A percentile compares a stretch with the other conserved stretches of the same genome.
Conservation (phyloP, 2,329 filamentous ascomycete species). For the Phoma sp. region DNA sequence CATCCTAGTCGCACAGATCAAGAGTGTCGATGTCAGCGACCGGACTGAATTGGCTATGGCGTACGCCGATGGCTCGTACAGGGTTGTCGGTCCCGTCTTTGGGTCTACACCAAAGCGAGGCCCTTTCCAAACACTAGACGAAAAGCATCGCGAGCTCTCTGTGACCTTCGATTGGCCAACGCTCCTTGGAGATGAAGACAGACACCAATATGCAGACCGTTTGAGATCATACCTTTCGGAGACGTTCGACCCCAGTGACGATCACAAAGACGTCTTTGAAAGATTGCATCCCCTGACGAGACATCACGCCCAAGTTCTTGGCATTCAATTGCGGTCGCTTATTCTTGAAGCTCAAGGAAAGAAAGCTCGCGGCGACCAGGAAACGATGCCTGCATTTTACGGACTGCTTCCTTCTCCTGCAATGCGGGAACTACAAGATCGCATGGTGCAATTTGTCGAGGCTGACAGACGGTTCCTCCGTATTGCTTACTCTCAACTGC, state of each 20-base stretch:
- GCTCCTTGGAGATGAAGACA: conserved; percentile 29
- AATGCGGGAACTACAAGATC: conserved; percentile 21
- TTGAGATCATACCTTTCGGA: conserved; percentile 23
- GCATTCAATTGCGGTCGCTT: conserved; percentile 21
- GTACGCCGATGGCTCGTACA: conserved; percentile 39
- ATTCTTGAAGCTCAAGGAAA: conserved; percentile 10
- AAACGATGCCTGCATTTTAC: conserved; percentile 29
- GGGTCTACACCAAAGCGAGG: not conserved
- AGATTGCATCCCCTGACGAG: not conserved
- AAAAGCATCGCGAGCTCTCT: not conserved
- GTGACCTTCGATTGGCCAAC: conserved; percentile 24
- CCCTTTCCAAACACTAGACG: too few species aligned
- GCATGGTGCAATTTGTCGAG: conserved; percentile 24
- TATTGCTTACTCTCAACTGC: conserved; percentile 17
- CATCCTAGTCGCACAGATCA: conserved; percentile 54
- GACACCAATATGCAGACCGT: conserved; percentile 20
- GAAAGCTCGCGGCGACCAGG: not conserved
- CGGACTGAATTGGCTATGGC: conserved; percentile 21
- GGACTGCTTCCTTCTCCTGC: conserved; percentile 24
- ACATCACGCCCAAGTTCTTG: conserved; percentile 14
- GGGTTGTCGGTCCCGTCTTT: conserved; percentile 9
- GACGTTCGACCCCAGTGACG: not conserved
- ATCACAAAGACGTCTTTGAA: too few species aligned
- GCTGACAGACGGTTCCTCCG: conserved; percentile 20
- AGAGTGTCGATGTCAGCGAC: conserved; percentile 12